Percentiles rank a stretch among this genome's conserved stretches.
Conservation (phyloP, 441 rosid species). For the Hypseocharis bilobata region DNA sequence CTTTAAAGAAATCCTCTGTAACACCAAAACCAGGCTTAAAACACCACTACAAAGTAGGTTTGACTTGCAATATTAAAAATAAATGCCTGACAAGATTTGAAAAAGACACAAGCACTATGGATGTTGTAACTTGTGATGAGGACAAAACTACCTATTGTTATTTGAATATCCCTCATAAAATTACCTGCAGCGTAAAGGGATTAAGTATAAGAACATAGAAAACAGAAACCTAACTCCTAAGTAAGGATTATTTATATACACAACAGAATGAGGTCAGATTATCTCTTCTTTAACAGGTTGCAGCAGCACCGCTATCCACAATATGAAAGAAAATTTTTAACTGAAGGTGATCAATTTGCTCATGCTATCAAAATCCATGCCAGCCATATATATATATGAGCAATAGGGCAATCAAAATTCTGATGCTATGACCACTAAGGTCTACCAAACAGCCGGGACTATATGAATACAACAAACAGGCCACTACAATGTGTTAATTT, state of each 20-base stretch:
- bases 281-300: too few relatives aligned
- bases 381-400: background rate
- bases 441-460: background rate
- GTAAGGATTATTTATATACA: background rate
- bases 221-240: slow-evolving; percentile 7
- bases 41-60: background rate
- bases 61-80: background rate
- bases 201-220: slow-evolving; percentile 44
- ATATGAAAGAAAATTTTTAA: too few relatives aligned
- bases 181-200: slow-evolving; percentile 78
- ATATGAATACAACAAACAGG: background rate
- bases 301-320: too few relatives aligned
- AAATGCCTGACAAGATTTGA: slow-evolving; percentile 16
- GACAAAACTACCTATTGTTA: slow-evolving; percentile 71
- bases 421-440: background rate
- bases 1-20: slow-evolving; percentile 79
- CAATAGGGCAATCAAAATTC: background rate
- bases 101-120: slow-evolving; percentile 4
- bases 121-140: slow-evolving; percentile 16
- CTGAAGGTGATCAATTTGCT: too few relatives aligned
- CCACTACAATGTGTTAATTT: background rate
- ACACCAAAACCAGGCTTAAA: slow-evolving; percentile 27
- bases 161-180: slow-evolving; percentile 79
- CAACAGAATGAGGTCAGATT: background rate
- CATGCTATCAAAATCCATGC: too few relatives aligned